Base-by-base conservation (phyloP, 306 rosid genomes). In the Lablab purpureus region DNA sequence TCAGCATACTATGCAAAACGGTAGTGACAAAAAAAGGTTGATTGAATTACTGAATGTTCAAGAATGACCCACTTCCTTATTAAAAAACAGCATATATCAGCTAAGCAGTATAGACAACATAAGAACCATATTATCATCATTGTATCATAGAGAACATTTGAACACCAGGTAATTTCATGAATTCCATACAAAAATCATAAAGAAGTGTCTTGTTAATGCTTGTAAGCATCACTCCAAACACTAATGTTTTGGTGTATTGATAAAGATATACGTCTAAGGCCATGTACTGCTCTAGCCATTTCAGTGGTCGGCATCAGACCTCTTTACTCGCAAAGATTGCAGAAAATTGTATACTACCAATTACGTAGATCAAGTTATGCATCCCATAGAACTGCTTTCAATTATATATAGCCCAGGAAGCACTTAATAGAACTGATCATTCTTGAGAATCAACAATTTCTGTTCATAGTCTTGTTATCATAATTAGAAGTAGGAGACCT, bases 401-500 rank as follows among this genome's bases (percentile, higher is more conserved):
- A 56, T 88, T 85, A 85, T 62, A 87, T 77, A 85, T 74, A 68
- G 73, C 81, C 80, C 91, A 69, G 83, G 82, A 84, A 82, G 84
- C 78, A 76, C 71, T 74, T 86, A 85, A 75, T 58, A 81, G 46
- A 87, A 84, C 85, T 73, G 87, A 64, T 89, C 19, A 60, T 28
- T 60, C 87, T 79, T 79, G 90, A 81, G 82, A 79, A 80, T 85
- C 91, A 86, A 86, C 81, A 67, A 81, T 78, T 83, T 91, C 91
- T 71, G 90, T 90, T 90, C 90, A 80, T 80, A 78, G 79, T 91
- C 88, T 90, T 86, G 87, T 90, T 93, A 85, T 81, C 83, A 83
- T 81, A 90, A 81, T 90, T 90, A 91, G 84, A 86, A 76, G 80
- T 85, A 82, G 77, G 76, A 91, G 76, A 91, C 97, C 95, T 91